Percentiles rank a stretch among this genome's conserved stretches.
phyloP scores from a whole-genome alignment of 2,329 filamentous ascomycete species.

The Aspergillus ruber region DNA sequence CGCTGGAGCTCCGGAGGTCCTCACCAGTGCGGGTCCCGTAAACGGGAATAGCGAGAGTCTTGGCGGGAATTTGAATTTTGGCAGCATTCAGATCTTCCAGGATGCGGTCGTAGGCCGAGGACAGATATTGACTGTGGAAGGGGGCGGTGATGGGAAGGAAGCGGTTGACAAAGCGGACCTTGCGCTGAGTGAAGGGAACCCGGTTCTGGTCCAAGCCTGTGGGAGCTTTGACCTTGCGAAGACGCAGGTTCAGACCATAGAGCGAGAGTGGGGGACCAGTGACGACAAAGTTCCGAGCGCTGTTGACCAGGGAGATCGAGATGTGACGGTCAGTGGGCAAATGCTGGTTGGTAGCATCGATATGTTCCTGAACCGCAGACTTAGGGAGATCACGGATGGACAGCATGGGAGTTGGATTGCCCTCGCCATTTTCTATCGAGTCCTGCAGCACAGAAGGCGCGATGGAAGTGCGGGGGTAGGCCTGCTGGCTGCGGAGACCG shows the following conservation, averaged over 20 bases:
- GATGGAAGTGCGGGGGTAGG: conserved; percentile 89
- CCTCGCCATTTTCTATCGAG: conserved; percentile 88
- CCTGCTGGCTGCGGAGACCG: conserved; percentile 91
- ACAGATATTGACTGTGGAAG: conserved; percentile 94
- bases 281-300: conserved; percentile 92
- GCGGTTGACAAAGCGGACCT: conserved; percentile 91
- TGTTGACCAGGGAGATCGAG: conserved; percentile 91
- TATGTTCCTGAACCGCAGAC: conserved; percentile 87
- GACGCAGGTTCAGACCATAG: conserved; percentile 88
- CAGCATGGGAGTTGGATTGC: conserved; percentile 93
- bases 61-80: conserved; percentile 62
- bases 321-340: conserved; percentile 89
- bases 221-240: conserved; percentile 94
- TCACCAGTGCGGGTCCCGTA: conserved; percentile 85
- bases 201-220: conserved; percentile 96
- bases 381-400: conserved; percentile 90
- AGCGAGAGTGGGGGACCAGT: conserved; percentile 93
- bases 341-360: conserved; percentile 94
- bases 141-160: conserved; percentile 97
- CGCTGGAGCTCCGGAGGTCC: conserved; percentile 65
- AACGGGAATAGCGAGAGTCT: conserved; percentile 72
- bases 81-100: conserved; percentile 74
- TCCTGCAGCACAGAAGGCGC: conserved; percentile 87
- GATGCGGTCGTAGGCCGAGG: conserved; percentile 73
- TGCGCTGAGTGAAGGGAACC: conserved; percentile 90